A percentile compares a stretch with the other conserved stretches of the same genome.
phyloP scores from a whole-genome alignment of 192 early-diverging fungal genomes.

The Coemansia nantahalensis region DNA sequence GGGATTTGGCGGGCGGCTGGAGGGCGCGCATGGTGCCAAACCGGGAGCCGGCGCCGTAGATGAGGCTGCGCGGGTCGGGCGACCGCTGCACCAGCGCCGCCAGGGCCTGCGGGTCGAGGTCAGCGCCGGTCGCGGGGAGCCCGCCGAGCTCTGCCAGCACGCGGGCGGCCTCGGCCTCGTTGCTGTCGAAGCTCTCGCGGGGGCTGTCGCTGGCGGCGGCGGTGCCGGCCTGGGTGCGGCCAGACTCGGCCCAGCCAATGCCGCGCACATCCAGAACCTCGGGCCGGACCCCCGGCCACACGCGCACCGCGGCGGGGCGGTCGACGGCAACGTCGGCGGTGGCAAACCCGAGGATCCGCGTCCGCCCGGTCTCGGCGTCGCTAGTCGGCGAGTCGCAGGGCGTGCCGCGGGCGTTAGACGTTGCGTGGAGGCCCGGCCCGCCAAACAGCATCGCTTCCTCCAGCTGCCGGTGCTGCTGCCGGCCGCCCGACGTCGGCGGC shows the following conservation, averaged over 20 bases:
- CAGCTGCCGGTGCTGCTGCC: conserved; percentile 22
- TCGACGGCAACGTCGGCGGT: conserved; percentile 14
- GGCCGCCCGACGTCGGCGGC: conserved; percentile 5
- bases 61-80: conserved; percentile 50
- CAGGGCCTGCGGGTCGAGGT: conserved; percentile 4
- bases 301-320: neutral
- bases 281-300: conserved; percentile 37
- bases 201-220: neutral
- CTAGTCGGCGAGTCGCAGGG: conserved; percentile 38
- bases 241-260: conserved; percentile 17
- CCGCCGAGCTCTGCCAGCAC: neutral
- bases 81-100: conserved; percentile 39
- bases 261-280: conserved; percentile 41
- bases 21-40: conserved; percentile 50
- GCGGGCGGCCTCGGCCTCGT: conserved; percentile 2
- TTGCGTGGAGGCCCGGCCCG: conserved; percentile 8
- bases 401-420: neutral
- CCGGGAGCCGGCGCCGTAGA: conserved; percentile 49
- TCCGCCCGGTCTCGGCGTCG: conserved; percentile 42
- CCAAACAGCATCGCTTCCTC: conserved; percentile 28
- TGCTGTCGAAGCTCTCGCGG: conserved; percentile 17
- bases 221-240: conserved; percentile 14
- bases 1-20: conserved; percentile 8
- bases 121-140: neutral
- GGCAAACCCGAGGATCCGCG: conserved; percentile 46